phyloP scores from a whole-genome alignment of 495 filamentous ascomycete genomes.

The Penicillium argentinense region DNA sequence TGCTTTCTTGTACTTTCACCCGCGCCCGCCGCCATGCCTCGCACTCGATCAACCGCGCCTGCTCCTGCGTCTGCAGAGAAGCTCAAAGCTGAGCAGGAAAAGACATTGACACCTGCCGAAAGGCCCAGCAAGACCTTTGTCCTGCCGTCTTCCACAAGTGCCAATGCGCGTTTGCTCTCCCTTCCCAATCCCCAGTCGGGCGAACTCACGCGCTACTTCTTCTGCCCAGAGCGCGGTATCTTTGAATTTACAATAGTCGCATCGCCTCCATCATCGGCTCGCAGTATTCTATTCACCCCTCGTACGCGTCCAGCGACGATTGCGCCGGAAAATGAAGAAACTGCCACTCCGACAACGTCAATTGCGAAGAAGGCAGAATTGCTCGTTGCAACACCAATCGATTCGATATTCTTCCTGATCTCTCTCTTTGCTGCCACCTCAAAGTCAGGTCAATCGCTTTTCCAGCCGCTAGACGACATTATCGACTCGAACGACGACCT shows the following conservation, averaged over 20 bases:
- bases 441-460: conserved; percentile 51
- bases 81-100: conserved; percentile 9
- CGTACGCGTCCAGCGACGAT: conserved; percentile 2
- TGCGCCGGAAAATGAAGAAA: conserved; percentile 11
- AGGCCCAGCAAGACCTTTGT: conserved; percentile 72
- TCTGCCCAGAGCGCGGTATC: conserved; percentile 74
- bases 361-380: conserved; percentile 65
- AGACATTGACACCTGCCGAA: conserved; percentile 20
- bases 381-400: conserved; percentile 78
- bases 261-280: conserved; percentile 46
- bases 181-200: conserved; percentile 75
- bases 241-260: conserved; percentile 84
- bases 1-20: conserved; percentile 3
- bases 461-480: conserved; percentile 78
- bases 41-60: conserved; percentile 36
- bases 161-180: conserved; percentile 68
- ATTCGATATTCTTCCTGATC: conserved; percentile 81
- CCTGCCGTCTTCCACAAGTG: conserved; percentile 65
- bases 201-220: conserved; percentile 68
- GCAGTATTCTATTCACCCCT: conserved; percentile 38
- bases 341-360: conserved; percentile 12
- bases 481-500: conserved; percentile 63
- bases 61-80: conserved; percentile 20
- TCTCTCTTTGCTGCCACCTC: conserved; percentile 56
- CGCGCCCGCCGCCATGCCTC: conserved; percentile 13